Conservation (phyloP, 1,284 basidiomycete genomes). For the Pterulicium gracile region DNA sequence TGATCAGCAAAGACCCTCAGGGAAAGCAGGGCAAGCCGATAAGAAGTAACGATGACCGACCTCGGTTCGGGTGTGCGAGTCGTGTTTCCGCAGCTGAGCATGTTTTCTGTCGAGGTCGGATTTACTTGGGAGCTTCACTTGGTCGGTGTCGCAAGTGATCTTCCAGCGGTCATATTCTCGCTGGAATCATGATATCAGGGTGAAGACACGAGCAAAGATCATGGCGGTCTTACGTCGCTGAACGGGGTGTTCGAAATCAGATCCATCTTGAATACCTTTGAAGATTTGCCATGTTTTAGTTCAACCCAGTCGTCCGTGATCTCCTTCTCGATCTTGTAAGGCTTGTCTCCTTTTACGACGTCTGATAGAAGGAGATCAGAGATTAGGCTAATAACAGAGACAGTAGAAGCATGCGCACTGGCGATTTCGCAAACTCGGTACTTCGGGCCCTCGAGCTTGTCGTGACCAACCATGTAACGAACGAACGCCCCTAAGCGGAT, state of each 20-base stretch:
- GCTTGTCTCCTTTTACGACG: slow-evolving; percentile 38
- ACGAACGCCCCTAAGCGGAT: slow-evolving; percentile 61
- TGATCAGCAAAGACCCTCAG: neutral
- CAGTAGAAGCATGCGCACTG: slow-evolving; percentile 35
- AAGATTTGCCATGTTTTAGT: slow-evolving; percentile 59
- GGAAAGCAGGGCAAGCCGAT: neutral
- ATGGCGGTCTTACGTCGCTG: slow-evolving; percentile 46
- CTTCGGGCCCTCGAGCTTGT: slow-evolving; percentile 41
- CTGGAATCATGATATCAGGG: no score
- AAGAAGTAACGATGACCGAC: slow-evolving; percentile 25
- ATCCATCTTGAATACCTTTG: slow-evolving; percentile 58
- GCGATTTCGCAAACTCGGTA: slow-evolving; percentile 78
- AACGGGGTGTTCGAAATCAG: slow-evolving; percentile 69
- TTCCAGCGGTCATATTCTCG: slow-evolving; percentile 63
- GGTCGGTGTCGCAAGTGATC: slow-evolving; percentile 38
- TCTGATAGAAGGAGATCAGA: slow-evolving; percentile 32
- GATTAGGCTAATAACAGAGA: no score
- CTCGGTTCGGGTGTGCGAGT: slow-evolving; percentile 63
- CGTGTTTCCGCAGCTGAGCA: slow-evolving; percentile 46
- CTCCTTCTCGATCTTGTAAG: slow-evolving; percentile 68
- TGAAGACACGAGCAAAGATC: no score
- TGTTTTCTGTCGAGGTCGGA: slow-evolving; percentile 55
- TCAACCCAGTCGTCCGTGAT: slow-evolving; percentile 53
- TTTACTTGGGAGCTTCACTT: slow-evolving; percentile 55
- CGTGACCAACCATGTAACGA: slow-evolving; percentile 58